These are phyloP conservation scores for Calamus simplicifolius DNA, from an alignment of 176 grass and related monocot genomes.

Conservation along the genomic window DNA sequence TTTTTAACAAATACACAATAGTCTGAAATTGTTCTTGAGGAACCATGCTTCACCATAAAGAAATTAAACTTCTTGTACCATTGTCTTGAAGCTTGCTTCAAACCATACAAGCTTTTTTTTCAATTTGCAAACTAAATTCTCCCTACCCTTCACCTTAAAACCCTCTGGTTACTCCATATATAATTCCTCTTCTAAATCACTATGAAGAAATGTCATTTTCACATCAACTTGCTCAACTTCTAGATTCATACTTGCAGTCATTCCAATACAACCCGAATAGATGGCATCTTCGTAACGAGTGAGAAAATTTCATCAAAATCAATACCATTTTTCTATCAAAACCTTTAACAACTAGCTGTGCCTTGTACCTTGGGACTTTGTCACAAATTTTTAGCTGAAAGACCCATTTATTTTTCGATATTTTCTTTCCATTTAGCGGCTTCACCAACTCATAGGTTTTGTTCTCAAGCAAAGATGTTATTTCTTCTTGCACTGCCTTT, in stretches of 20 bases:
- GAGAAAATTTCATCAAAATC: constrained; percentile 15
- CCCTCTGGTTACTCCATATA: constrained; percentile 3
- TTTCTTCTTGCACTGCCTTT: neutral
- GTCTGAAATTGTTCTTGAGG: too few species aligned
- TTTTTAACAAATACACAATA: too few species aligned
- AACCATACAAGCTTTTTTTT: too few species aligned
- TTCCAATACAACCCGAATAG: constrained; percentile 8
- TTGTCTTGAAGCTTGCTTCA: too few species aligned
- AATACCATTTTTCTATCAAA: constrained; percentile 5
- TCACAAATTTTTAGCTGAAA: neutral
- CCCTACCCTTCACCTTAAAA: neutral
- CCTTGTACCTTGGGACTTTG: constrained; percentile 4
- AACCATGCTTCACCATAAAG: too few species aligned
- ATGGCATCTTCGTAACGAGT: constrained; percentile 1
- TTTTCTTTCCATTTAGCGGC: neutral
- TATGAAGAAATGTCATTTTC: constrained; percentile 12
- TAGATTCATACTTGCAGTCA: neutral
- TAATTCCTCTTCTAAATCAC: neutral
- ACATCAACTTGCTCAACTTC: constrained; percentile 10
- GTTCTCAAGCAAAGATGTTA: neutral
- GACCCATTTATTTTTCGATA: neutral
- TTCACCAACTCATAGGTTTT: constrained; percentile 2
- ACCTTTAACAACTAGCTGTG: neutral
- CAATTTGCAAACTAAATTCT: too few species aligned
- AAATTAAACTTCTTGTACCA: too few species aligned